These are phyloP conservation scores for Pyrenophora graminea DNA, from an alignment of 2,329 filamentous ascomycete species.

Conservation along the genomic window DNA sequence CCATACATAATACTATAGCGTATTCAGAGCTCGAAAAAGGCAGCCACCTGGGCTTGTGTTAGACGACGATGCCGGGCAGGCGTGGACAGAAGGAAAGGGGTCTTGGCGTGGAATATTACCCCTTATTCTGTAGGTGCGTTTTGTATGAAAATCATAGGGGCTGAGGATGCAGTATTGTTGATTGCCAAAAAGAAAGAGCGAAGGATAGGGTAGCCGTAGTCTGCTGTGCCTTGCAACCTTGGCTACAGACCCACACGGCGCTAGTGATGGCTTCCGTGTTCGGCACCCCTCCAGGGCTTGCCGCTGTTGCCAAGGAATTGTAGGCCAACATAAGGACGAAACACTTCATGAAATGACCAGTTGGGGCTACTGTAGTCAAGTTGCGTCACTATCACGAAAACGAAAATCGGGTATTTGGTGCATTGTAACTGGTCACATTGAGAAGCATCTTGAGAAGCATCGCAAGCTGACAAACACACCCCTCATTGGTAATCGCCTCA, in stretches of 20 bases:
- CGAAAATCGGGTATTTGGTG: not conserved
- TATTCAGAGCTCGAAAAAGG: too few relatives aligned
- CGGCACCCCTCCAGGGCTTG: slow-evolving; percentile 11
- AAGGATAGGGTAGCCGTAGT: not conserved
- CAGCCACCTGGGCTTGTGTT: too few relatives aligned
- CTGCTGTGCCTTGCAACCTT: slow-evolving; percentile 1
- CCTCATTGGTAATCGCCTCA: slow-evolving; percentile 3
- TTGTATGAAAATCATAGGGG: too few relatives aligned
- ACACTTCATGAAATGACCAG: not conserved
- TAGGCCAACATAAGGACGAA: not conserved
- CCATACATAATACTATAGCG: too few relatives aligned
- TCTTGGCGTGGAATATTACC: too few relatives aligned
- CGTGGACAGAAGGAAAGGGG: too few relatives aligned
- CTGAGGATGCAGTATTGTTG: too few relatives aligned
- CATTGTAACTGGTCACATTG: slow-evolving; percentile 6
- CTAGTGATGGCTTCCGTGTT: slow-evolving; percentile 6
- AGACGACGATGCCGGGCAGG: too few relatives aligned
- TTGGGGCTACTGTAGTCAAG: not conserved
- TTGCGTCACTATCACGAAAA: not conserved
- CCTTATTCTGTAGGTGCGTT: too few relatives aligned
- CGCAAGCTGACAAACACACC: not conserved
- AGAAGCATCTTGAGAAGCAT: not conserved
- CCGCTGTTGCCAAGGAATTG: not conserved
- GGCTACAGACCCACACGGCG: not conserved
- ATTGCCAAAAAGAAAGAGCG: not conserved